phyloP scores from a whole-genome alignment of 768 basidiomycete species.

The Lactarius tabidus region DNA sequence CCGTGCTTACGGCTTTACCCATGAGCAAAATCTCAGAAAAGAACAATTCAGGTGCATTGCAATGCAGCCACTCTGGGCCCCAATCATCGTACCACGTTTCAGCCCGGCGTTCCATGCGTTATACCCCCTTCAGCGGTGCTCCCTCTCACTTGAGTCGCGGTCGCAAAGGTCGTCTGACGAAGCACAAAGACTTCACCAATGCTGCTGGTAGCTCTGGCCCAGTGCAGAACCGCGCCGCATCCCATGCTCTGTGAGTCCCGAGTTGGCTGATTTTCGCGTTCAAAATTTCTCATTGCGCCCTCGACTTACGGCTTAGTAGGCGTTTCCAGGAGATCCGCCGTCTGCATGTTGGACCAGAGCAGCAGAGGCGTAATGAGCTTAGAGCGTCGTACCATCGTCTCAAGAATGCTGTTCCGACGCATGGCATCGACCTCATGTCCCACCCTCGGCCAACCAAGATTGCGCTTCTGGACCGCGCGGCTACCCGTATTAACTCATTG shows the following conservation, averaged over 20 bases:
- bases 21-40: slow-evolving; percentile 73
- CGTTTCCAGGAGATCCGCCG: slow-evolving; percentile 88
- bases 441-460: slow-evolving; percentile 95
- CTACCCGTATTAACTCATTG: slow-evolving; percentile 81
- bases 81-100: slow-evolving; percentile 52
- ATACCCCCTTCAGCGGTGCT: slow-evolving; percentile 57
- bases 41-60: slow-evolving; percentile 51
- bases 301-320: slow-evolving; percentile 30
- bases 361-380: slow-evolving; percentile 87
- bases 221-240: slow-evolving; percentile 38
- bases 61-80: slow-evolving; percentile 66
- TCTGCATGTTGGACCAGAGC: slow-evolving; percentile 91
- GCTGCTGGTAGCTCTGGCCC: slow-evolving; percentile 61
- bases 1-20: slow-evolving; percentile 64
- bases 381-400: slow-evolving; percentile 87
- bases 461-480: slow-evolving; percentile 81
- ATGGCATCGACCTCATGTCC: slow-evolving; percentile 48
- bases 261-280: slow-evolving; percentile 2
- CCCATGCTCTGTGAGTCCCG: slow-evolving; percentile 50
- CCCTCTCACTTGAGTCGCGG: slow-evolving; percentile 46
- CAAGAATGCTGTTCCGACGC: slow-evolving; percentile 64
- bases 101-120: slow-evolving; percentile 72
- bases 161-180: slow-evolving; percentile 47
- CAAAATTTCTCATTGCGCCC: slow-evolving; percentile 5
- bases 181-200: slow-evolving; percentile 56